Evolutionary conservation across 2,329 filamentous ascomycete genomes (phyloP).

Genomic region (Cladosporium phlei): DNA sequence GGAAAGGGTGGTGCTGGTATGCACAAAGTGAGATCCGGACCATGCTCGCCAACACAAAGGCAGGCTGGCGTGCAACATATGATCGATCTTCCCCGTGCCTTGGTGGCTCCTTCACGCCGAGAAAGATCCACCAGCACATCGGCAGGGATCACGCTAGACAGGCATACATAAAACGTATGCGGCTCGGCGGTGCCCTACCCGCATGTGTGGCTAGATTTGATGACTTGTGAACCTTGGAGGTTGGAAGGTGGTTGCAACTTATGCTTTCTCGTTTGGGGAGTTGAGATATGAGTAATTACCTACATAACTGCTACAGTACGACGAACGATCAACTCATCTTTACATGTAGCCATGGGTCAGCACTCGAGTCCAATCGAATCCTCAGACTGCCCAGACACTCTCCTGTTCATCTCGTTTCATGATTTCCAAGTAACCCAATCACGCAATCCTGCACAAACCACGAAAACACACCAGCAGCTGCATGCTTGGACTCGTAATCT

Average conservation of each 20-base stretch:
- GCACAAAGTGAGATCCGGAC: neutral
- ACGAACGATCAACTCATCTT: no score
- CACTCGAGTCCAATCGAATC: no score
- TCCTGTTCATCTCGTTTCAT: neutral
- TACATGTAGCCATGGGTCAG: no score
- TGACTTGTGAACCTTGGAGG: no score
- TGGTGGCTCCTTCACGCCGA: conserved; percentile 8
- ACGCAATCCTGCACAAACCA: neutral
- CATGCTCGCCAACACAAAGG: neutral
- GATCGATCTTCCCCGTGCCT: conserved; percentile 3
- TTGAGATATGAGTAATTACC: no score
- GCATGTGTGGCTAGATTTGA: no score
- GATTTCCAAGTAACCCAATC: neutral
- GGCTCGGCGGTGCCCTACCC: no score
- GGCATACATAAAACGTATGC: neutral
- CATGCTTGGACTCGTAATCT: no score
- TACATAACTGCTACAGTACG: no score
- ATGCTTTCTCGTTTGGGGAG: no score
- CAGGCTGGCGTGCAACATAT: conserved; percentile 4
- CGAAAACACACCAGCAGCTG: neutral
- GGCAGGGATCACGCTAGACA: no score
- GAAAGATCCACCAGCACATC: conserved; percentile 13
- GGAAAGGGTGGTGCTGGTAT: neutral
- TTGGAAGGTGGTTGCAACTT: no score
- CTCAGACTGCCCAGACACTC: neutral